These are phyloP conservation scores for Apiospora rasikravindrae DNA, from an alignment of 2,329 filamentous ascomycete genomes.

Conservation along the genomic window DNA sequence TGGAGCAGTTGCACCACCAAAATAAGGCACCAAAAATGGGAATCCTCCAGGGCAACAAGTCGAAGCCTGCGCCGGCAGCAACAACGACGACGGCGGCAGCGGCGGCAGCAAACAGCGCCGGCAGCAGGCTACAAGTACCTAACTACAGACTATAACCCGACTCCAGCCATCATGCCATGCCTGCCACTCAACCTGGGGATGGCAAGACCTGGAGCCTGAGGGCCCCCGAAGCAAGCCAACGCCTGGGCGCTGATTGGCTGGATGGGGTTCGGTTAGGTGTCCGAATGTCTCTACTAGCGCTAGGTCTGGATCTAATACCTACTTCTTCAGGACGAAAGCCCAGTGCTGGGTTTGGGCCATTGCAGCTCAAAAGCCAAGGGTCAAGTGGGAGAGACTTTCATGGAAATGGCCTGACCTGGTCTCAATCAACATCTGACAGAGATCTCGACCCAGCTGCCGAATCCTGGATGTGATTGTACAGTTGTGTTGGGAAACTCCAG, in stretches of 20 bases:
- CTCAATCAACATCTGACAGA: not conserved
- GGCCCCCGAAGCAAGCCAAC: not conserved
- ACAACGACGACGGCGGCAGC: not conserved
- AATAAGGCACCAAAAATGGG: not conserved
- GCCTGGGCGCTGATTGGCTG: slow-evolving; percentile 4
- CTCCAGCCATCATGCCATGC: not conserved
- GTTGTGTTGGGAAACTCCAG: not conserved
- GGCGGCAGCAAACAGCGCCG: not conserved
- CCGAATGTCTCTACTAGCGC: slow-evolving; percentile 3
- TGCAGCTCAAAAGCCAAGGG: not conserved
- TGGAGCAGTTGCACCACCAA: slow-evolving; percentile 12
- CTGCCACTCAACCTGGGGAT: not conserved
- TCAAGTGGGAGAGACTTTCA: not conserved
- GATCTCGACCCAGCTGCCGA: not conserved
- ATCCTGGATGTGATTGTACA: not conserved
- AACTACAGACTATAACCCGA: not conserved
- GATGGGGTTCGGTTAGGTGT: not conserved
- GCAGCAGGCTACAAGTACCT: not conserved
- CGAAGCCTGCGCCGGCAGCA: not conserved
- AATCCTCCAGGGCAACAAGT: not conserved
- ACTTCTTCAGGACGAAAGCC: not conserved
- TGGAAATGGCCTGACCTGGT: not conserved
- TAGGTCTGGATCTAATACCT: not conserved
- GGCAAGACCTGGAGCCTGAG: not conserved
- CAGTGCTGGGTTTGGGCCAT: not conserved